Percentiles rank a stretch among this genome's conserved stretches.
Evolutionary conservation across 1,139 yeast genomes (phyloP).

Genomic region (Candida neerlandica): DNA sequence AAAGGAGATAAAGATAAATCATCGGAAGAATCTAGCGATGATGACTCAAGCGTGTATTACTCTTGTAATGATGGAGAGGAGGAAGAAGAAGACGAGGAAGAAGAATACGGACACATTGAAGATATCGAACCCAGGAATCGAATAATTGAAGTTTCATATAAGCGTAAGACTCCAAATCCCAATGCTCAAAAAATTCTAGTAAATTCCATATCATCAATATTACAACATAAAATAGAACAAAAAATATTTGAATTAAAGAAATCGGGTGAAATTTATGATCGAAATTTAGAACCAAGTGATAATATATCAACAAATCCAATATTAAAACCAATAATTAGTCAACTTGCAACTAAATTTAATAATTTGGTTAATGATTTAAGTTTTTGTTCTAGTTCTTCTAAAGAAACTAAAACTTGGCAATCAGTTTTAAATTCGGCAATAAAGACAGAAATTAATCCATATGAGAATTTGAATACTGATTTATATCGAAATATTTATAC

Average conservation of each 20-base stretch:
- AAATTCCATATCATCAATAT: constrained; percentile 40
- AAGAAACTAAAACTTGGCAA: constrained; percentile 27
- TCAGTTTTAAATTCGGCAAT: constrained; percentile 29
- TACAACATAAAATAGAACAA: constrained; percentile 33
- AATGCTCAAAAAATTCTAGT: constrained; percentile 38
- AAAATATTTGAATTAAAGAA: constrained; percentile 18
- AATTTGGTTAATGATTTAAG: constrained; percentile 14
- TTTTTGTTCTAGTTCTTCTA: background rate
- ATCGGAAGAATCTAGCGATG: background rate
- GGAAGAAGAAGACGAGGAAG: constrained; percentile 5
- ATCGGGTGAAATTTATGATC: constrained; percentile 8
- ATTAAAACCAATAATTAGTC: constrained; percentile 20
- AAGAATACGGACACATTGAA: constrained; percentile 5
- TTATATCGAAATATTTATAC: constrained; percentile 19
- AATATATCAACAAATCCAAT: constrained; percentile 1
- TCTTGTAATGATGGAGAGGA: background rate
- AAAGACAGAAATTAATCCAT: constrained; percentile 20
- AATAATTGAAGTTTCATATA: constrained; percentile 11
- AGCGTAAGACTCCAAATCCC: constrained; percentile 24
- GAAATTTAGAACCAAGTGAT: constrained; percentile 9
- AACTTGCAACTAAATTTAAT: constrained; percentile 26
- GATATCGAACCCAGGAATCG: background rate
- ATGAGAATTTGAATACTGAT: constrained; percentile 14
- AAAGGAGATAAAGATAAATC: background rate
- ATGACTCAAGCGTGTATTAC: background rate